These are phyloP conservation scores for Austroboletus niveus DNA, from an alignment of 1,284 basidiomycete genomes.

Conservation along the genomic window DNA sequence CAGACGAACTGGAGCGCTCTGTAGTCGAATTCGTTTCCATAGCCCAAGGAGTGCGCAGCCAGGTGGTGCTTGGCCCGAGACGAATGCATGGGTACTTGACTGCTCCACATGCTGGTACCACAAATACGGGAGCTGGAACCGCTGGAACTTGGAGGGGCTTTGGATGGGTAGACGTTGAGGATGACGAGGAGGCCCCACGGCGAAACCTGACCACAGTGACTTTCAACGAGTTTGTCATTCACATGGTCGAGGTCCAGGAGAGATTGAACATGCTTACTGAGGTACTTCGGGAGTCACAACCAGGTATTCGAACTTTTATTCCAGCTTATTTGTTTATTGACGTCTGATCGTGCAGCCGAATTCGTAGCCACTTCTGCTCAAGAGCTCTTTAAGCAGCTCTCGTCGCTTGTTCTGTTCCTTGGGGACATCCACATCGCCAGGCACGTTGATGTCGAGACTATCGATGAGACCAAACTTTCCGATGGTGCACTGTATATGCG, in stretches of 20 bases:
- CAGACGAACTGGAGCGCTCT: conserved; percentile 30
- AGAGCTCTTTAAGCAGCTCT: conserved; percentile 37
- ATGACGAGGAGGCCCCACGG: conserved; percentile 32
- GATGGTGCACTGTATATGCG: conserved; percentile 39
- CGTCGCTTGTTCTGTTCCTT: conserved; percentile 43
- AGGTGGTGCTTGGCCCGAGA: conserved; percentile 20
- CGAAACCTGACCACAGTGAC: conserved; percentile 23
- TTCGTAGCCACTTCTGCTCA: conserved; percentile 26
- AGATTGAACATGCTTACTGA: conserved; percentile 19
- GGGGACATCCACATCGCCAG: conserved; percentile 52
- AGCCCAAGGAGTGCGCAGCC: conserved; percentile 27
- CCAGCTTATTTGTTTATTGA: conserved; percentile 5
- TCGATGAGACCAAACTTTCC: conserved; percentile 32
- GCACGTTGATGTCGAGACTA: conserved; percentile 51
- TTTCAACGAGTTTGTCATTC: conserved; percentile 24
- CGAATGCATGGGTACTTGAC: conserved; percentile 27
- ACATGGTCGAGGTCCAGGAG: conserved; percentile 18
- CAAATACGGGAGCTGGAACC: conserved; percentile 29
- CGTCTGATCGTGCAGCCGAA: conserved; percentile 14
- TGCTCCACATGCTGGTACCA: conserved; percentile 16
- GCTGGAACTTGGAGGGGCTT: conserved; percentile 34
- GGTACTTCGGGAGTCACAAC: conserved; percentile 16
- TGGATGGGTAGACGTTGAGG: conserved; percentile 33
- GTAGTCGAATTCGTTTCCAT: conserved; percentile 30
- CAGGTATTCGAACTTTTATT: conserved; percentile 17